phyloP scores from a whole-genome alignment of 2,329 filamentous ascomycete species.

The Rutstroemia sp. region DNA sequence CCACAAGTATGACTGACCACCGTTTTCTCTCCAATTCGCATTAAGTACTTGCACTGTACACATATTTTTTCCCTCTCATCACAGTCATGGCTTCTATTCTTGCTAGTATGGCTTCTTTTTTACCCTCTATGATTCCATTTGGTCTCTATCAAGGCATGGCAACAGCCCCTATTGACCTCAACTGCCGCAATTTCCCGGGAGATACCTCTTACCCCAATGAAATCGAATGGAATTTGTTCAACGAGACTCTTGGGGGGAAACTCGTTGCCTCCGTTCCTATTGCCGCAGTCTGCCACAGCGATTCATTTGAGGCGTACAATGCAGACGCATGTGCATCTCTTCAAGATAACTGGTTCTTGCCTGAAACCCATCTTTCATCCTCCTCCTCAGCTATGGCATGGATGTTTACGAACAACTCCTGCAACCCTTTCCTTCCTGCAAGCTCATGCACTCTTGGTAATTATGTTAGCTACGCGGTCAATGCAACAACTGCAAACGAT shows the following conservation, averaged over 20 bases:
- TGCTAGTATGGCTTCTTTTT: too few species aligned
- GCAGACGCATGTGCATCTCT: slow-evolving; percentile 8
- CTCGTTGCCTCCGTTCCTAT: slow-evolving; percentile 13
- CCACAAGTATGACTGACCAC: too few species aligned
- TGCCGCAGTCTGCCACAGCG: slow-evolving; percentile 11
- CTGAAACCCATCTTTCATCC: slow-evolving; percentile 3
- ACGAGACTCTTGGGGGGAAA: slow-evolving; percentile 11
- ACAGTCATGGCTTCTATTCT: too few species aligned
- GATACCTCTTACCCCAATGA: slow-evolving; percentile 11
- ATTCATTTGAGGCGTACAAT: not conserved
- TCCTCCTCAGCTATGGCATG: not conserved
- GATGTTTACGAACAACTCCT: not conserved
- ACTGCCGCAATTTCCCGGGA: slow-evolving; percentile 11
- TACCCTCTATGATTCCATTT: too few species aligned
- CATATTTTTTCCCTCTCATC: too few species aligned
- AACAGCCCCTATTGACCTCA: too few species aligned
- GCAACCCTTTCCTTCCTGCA: not conserved
- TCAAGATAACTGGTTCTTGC: slow-evolving; percentile 2
- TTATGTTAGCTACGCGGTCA: slow-evolving; percentile 20
- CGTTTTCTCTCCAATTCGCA: too few species aligned
- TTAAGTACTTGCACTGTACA: too few species aligned
- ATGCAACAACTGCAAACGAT: slow-evolving; percentile 15
- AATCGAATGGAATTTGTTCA: slow-evolving; percentile 12
- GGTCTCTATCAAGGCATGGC: too few species aligned
- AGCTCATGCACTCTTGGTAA: slow-evolving; percentile 21